Percentiles rank a stretch among this genome's conserved stretches.
Conservation (phyloP, 208 protist genomes). For the Acanthamoeba healyi region DNA sequence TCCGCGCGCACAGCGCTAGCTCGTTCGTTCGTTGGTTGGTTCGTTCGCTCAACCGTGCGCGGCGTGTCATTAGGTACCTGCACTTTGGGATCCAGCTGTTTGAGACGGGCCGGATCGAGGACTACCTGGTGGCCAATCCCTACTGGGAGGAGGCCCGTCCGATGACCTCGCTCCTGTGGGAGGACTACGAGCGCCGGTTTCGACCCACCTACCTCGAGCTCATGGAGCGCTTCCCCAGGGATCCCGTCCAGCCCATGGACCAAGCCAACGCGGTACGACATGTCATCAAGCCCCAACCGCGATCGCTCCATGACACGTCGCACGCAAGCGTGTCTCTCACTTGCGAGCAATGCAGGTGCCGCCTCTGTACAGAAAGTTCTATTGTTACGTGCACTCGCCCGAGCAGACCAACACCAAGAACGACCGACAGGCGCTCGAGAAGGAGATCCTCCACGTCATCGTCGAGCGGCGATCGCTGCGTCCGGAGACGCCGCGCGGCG, state of each 20-base stretch:
- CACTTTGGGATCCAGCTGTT: slow-evolving; percentile 69
- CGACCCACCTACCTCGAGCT: slow-evolving; percentile 23
- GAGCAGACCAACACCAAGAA: slow-evolving; percentile 42
- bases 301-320: too few species aligned
- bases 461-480: neutral
- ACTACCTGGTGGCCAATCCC: slow-evolving; percentile 51
- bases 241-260: slow-evolving; percentile 55
- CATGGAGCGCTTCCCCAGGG: neutral
- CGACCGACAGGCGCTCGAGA: slow-evolving; percentile 28
- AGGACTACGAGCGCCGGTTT: slow-evolving; percentile 44
- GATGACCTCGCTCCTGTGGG: neutral
- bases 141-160: slow-evolving; percentile 46
- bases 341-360: slow-evolving; percentile 47
- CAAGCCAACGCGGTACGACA: neutral
- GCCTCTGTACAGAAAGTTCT: slow-evolving; percentile 40
- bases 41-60: neutral
- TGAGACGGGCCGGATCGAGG: slow-evolving; percentile 3
- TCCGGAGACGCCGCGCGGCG: neutral
- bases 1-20: too few species aligned
- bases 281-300: neutral
- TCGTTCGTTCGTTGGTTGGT: too few species aligned
- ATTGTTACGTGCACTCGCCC: slow-evolving; percentile 35
- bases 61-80: slow-evolving; percentile 4
- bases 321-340: too few species aligned
- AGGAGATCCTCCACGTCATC: slow-evolving; percentile 20